A percentile compares a stretch with the other conserved stretches of the same genome.
phyloP scores from a whole-genome alignment of 305 asterid genomes.

The Striga hermonthica region DNA sequence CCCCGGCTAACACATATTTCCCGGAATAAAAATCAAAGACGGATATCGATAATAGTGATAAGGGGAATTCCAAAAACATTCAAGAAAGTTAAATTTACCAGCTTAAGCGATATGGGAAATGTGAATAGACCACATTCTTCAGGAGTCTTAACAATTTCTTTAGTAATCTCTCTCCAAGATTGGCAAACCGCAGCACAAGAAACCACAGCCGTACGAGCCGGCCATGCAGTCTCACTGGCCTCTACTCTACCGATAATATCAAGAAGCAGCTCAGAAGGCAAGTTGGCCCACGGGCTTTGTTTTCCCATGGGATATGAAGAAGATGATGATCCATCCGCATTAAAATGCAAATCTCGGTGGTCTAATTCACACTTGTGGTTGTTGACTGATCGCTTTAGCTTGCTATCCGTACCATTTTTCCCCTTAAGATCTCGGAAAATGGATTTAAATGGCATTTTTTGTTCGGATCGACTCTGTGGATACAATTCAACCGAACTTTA shows the following conservation, averaged over 20 bases:
- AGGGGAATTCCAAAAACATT: not conserved
- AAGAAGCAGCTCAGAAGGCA: slow-evolving; percentile 63
- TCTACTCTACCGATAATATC: slow-evolving; percentile 59
- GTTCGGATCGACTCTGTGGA: slow-evolving; percentile 5
- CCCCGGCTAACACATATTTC: slow-evolving; percentile 53
- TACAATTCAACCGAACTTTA: not conserved
- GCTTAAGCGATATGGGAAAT: slow-evolving; percentile 70
- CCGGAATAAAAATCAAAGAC: slow-evolving; percentile 22
- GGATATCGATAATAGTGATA: not conserved
- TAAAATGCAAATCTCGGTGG: slow-evolving; percentile 35
- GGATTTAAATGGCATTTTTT: slow-evolving; percentile 46
- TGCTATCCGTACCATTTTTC: slow-evolving; percentile 33
- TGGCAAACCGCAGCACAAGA: slow-evolving; percentile 66
- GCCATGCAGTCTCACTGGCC: slow-evolving; percentile 54
- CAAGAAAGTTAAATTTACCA: slow-evolving; percentile 39
- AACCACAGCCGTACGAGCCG: slow-evolving; percentile 56
- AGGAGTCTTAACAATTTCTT: slow-evolving; percentile 56
- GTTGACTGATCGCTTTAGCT: slow-evolving; percentile 35
- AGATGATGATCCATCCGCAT: slow-evolving; percentile 38
- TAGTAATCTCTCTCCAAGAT: slow-evolving; percentile 62
- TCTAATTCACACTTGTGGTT: slow-evolving; percentile 34
- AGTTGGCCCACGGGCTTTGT: slow-evolving; percentile 54
- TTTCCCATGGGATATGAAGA: slow-evolving; percentile 32
- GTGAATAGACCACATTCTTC: slow-evolving; percentile 69
- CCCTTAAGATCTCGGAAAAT: slow-evolving; percentile 40